Evolutionary conservation across 192 early-diverging fungal genomes (phyloP).

Genomic region (Chytriomyces sp.): DNA sequence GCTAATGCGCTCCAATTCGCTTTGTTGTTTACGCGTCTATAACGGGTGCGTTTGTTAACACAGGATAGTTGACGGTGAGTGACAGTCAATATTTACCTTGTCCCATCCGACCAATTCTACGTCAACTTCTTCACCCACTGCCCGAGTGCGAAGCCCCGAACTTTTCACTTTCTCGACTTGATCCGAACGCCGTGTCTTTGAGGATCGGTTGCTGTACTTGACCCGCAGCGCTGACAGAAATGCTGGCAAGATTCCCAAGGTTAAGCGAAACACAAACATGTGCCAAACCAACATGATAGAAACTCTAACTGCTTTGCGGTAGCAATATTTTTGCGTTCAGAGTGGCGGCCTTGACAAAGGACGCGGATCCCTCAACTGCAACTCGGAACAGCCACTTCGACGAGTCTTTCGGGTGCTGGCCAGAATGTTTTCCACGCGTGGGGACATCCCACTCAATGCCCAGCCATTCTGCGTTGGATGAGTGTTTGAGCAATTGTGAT

Average conservation of each 20-base stretch:
- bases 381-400: slow-evolving; percentile 43
- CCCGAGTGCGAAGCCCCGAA: neutral
- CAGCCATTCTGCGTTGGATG: slow-evolving; percentile 32
- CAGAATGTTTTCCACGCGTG: slow-evolving; percentile 52
- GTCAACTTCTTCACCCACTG: slow-evolving; percentile 18
- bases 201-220: neutral
- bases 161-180: neutral
- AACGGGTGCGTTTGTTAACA: neutral
- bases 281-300: neutral
- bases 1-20: neutral
- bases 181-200: neutral
- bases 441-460: slow-evolving; percentile 59
- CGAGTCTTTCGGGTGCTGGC: slow-evolving; percentile 21
- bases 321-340: no score
- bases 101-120: slow-evolving; percentile 59
- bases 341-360: slow-evolving; percentile 39
- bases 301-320: neutral
- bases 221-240: neutral
- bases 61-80: slow-evolving; percentile 23
- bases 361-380: slow-evolving; percentile 31
- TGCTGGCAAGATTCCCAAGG: neutral
- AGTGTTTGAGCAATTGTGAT: neutral
- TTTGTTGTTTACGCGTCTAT: slow-evolving; percentile 3
- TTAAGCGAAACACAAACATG: neutral
- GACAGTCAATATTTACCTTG: slow-evolving; percentile 33